phyloP scores from a whole-genome alignment of 116 monocot species.

The Posidonia oceanica region DNA sequence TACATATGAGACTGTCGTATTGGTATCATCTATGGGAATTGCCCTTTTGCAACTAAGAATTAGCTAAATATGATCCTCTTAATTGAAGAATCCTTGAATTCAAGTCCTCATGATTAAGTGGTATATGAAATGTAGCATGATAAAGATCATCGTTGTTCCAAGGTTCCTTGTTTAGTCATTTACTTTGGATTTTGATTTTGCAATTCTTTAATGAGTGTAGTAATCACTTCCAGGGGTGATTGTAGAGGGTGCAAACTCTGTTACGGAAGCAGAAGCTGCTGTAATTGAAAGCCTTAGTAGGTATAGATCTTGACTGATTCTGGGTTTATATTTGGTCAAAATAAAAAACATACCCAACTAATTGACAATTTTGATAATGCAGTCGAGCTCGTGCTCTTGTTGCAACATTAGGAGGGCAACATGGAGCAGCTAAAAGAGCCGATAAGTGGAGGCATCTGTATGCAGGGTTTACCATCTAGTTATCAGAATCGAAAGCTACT shows the following conservation, averaged over 20 bases:
- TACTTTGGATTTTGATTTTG: constrained; percentile 13
- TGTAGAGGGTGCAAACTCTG: constrained; percentile 60
- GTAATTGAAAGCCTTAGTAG: constrained; percentile 77
- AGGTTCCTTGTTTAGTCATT: background rate
- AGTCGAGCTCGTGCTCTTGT: constrained; percentile 81
- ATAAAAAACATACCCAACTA: background rate
- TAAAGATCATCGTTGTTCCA: background rate
- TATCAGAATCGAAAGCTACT: constrained; percentile 49
- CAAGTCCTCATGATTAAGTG: no score
- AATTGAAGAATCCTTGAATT: no score
- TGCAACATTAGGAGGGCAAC: constrained; percentile 66
- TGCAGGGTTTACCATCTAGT: constrained; percentile 79
- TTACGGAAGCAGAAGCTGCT: constrained; percentile 66
- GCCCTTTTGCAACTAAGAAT: no score
- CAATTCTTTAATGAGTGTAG: constrained; percentile 30
- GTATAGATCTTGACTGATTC: constrained; percentile 19
- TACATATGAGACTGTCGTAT: no score
- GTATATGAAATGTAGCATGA: background rate
- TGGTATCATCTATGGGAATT: no score
- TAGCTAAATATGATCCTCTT: no score
- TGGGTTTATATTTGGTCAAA: background rate
- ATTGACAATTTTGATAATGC: constrained; percentile 4
- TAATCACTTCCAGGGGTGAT: constrained; percentile 62
- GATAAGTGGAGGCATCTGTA: constrained; percentile 84
- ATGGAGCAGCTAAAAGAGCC: constrained; percentile 59